phyloP scores from a whole-genome alignment of 2,329 filamentous ascomycete genomes.

The Rhynchosporium agropyri region DNA sequence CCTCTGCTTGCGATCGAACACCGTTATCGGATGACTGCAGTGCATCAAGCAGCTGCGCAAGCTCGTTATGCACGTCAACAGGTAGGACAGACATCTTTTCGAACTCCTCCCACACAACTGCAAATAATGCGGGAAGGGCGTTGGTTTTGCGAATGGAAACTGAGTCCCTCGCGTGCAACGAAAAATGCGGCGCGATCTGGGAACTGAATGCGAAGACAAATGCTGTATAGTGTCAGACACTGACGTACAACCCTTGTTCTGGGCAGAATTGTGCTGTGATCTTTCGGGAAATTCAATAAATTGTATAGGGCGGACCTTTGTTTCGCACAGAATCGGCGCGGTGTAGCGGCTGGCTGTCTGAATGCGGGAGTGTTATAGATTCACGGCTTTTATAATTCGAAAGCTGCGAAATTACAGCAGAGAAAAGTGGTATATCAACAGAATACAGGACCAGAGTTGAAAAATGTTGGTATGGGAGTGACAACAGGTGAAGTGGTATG shows the following conservation, averaged over 20 bases:
- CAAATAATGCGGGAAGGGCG: not conserved
- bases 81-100: slow-evolving; percentile 79
- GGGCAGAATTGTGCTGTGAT: not conserved
- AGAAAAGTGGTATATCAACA: too few relatives aligned
- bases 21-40: slow-evolving; percentile 89
- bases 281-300: too few relatives aligned
- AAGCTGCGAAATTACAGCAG: not conserved
- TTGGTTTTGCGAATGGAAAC: slow-evolving; percentile 12
- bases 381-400: slow-evolving; percentile 19
- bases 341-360: slow-evolving; percentile 19
- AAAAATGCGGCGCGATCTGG: slow-evolving; percentile 1
- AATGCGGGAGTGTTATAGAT: not conserved
- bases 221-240: slow-evolving; percentile 1
- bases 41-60: slow-evolving; percentile 83
- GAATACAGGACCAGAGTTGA: not conserved
- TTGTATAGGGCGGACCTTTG: slow-evolving; percentile 16
- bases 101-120: not conserved
- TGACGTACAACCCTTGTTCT: not conserved
- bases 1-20: slow-evolving; percentile 82
- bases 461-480: not conserved
- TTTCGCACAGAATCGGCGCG: slow-evolving; percentile 16
- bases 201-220: not conserved
- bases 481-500: not conserved
- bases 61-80: slow-evolving; percentile 79
- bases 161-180: slow-evolving; percentile 4